Percentiles rank a stretch among this genome's conserved stretches.
Conservation (phyloP, 2,329 filamentous ascomycete genomes). For the Dryadomyces sulphureus region DNA sequence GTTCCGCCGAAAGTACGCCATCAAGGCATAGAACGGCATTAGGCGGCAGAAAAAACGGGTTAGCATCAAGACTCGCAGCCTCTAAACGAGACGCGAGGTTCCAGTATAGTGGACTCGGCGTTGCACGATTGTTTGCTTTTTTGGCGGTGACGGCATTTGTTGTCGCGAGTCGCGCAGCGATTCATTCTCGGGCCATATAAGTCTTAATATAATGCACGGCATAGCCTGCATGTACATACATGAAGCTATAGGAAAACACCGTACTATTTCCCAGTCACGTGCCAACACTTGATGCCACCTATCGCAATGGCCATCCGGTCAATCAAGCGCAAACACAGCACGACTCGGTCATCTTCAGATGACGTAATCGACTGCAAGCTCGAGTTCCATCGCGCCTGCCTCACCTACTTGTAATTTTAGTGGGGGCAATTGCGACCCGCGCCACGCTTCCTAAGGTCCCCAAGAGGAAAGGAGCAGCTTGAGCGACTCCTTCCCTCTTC, state of each 20-base stretch:
- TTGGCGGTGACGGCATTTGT: not conserved
- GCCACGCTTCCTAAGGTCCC: not conserved
- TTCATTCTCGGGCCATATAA: not conserved
- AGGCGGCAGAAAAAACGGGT: not conserved
- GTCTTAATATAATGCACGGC: not conserved
- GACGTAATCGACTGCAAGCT: too few species aligned
- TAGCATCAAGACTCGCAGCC: not conserved
- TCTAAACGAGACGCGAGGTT: not conserved
- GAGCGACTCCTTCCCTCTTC: not conserved
- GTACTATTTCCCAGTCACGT: too few species aligned
- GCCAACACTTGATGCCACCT: too few species aligned
- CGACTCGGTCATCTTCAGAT: too few species aligned
- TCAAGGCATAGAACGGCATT: constrained; percentile 48
- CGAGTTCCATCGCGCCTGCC: too few species aligned
- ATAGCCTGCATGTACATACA: not conserved
- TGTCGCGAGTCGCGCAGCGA: not conserved
- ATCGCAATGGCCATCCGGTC: too few species aligned
- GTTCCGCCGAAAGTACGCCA: constrained; percentile 66
- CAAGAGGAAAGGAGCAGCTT: too few species aligned
- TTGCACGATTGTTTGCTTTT: not conserved
- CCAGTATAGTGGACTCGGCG: not conserved
- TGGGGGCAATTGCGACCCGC: not conserved
- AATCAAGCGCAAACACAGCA: too few species aligned
- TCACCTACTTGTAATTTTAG: not conserved
- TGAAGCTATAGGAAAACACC: too few species aligned